Evolutionary conservation across 495 filamentous ascomycete species (phyloP), one percentile per base, ranked within the genome.

Genomic region (Daldinia vernicosa): DNA sequence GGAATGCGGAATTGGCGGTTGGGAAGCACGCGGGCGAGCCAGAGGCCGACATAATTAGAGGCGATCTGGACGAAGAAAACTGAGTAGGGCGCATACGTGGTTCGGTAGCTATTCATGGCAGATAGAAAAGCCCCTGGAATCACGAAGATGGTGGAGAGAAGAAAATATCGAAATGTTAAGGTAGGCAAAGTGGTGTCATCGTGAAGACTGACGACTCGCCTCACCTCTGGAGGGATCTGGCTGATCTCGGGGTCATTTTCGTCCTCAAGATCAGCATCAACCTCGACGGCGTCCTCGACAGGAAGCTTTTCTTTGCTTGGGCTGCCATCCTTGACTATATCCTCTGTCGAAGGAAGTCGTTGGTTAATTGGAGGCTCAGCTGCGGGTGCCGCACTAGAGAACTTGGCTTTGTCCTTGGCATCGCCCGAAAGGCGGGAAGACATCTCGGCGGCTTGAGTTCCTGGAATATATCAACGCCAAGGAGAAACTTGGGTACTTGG

Each of bases 61-160:
- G 84, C 85, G 15, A 87, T 86, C 64, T 86, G 84, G 32, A 87
- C 86, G 63, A 88, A 87, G 70, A 88, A 87, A 57, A 88, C 78
- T 1, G 85, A 86, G 68, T 87, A 89, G 2, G 83, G 84, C 1
- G 86, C 84, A 26, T 81, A 79, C 9, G 85, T 87, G 0, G 85
- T 88, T 45, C 85, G 79, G 62, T 84, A 89, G 43, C 79, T 75
- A 56, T 82, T 84, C 79, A 88, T 84, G 70, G 85, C 82, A 3
- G 82, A 84, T 7, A 87, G 68, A 64, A 87, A 84, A 3, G 85
- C 85, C 8, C 85, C 85, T 1, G 85, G 84, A 6, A 83, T 74
- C 28, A 87, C 80, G 62, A 87, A 88, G 26, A 87, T 71, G 63
- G 80, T 72, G 22, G 81, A 79, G 24, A 88, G 80, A 9, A 89